A percentile compares a stretch with the other conserved stretches of the same genome.
phyloP scores from a whole-genome alignment of 495 filamentous ascomycete genomes.

The Chaetomium cochliodes region DNA sequence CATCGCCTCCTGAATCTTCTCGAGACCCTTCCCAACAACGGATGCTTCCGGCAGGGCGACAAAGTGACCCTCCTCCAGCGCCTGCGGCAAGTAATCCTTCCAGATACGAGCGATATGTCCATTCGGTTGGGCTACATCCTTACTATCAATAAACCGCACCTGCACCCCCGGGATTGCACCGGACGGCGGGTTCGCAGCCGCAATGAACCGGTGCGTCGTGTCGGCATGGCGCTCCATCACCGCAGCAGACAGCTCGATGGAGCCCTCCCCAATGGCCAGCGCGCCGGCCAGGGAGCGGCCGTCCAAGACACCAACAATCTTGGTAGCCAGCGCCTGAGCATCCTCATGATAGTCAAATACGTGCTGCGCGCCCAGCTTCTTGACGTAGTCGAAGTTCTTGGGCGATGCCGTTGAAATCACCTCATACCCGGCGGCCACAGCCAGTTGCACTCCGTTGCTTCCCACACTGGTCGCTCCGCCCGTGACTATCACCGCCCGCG shows the following conservation, averaged over 20 bases:
- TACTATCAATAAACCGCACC: background rate
- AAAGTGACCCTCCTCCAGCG: background rate
- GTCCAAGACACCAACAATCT: background rate
- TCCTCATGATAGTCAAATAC: background rate
- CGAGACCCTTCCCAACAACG: background rate
- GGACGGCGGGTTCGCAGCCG: background rate
- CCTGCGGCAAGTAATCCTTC: background rate
- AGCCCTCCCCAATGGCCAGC: background rate
- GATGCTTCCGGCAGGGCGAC: background rate
- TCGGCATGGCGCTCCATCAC: background rate
- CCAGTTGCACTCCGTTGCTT: conserved; percentile 63
- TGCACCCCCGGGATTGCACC: background rate
- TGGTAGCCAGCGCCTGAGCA: background rate
- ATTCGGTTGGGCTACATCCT: background rate
- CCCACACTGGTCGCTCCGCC: background rate
- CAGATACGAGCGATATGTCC: background rate
- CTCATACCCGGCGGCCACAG: conserved; percentile 57
- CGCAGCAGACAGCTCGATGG: background rate
- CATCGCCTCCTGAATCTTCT: background rate
- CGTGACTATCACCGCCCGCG: background rate
- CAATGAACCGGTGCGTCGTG: background rate
- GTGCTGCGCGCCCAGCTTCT: conserved; percentile 50
- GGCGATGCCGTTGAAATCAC: conserved; percentile 57
- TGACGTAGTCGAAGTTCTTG: conserved; percentile 56
- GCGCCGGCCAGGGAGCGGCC: background rate